phyloP scores from a whole-genome alignment of 768 basidiomycete genomes.

The Albatrellus ellisii region DNA sequence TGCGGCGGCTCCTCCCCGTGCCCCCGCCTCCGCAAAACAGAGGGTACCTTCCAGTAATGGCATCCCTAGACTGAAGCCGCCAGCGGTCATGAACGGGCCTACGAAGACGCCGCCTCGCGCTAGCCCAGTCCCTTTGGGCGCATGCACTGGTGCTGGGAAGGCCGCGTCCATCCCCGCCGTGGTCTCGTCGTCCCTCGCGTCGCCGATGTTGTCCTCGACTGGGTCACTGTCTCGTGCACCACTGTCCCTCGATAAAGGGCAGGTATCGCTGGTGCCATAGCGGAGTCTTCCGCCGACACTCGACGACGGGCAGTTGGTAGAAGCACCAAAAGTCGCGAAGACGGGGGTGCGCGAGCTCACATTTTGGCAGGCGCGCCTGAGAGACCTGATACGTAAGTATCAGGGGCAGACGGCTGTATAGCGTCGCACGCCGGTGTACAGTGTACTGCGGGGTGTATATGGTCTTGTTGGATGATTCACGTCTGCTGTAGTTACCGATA shows the following conservation, averaged over 20 bases:
- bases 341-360: constrained; percentile 33
- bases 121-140: constrained; percentile 1
- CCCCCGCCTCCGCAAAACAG: neutral
- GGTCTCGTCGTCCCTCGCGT: constrained; percentile 60
- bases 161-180: constrained; percentile 13
- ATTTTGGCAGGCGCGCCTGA: constrained; percentile 64
- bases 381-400: constrained; percentile 76
- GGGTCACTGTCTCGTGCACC: constrained; percentile 55
- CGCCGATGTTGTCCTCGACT: constrained; percentile 60
- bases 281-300: constrained; percentile 14
- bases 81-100: neutral
- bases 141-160: constrained; percentile 7
- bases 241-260: constrained; percentile 12
- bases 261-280: constrained; percentile 21
- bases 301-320: too few relatives aligned
- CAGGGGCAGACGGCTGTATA: constrained; percentile 34
- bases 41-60: neutral
- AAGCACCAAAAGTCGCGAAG: constrained; percentile 1
- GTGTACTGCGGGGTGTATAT: too few relatives aligned
- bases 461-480: too few relatives aligned
- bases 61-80: constrained; percentile 1
- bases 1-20: too few relatives aligned
- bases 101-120: constrained; percentile 3
- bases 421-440: too few relatives aligned
- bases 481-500: too few relatives aligned